Evolutionary conservation across 208 protist species (phyloP).

Genomic region (Crithidia brevicula): DNA sequence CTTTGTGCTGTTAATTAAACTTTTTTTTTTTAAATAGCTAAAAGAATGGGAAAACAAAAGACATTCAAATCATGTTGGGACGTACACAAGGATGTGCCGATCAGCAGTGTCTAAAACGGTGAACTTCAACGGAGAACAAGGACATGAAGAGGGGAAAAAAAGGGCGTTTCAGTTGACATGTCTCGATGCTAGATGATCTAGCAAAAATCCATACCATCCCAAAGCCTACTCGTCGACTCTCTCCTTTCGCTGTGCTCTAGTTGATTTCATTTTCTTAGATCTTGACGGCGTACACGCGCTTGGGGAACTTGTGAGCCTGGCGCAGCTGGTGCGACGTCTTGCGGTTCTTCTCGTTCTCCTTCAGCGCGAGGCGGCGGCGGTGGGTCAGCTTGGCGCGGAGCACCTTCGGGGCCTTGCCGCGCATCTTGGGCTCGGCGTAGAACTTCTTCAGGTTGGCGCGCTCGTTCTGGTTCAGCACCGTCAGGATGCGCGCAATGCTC

Average conservation of each 20-base stretch:
- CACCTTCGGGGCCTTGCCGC: slow-evolving; percentile 72
- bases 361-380: slow-evolving; percentile 88
- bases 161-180: too few relatives aligned
- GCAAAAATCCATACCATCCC: too few relatives aligned
- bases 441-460: slow-evolving; percentile 92
- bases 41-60: neutral
- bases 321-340: slow-evolving; percentile 87
- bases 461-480: slow-evolving; percentile 97
- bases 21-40: neutral
- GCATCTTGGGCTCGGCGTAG: slow-evolving; percentile 94
- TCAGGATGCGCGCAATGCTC: slow-evolving; percentile 97
- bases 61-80: neutral
- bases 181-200: too few relatives aligned
- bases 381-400: slow-evolving; percentile 89
- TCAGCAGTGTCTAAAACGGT: too few relatives aligned
- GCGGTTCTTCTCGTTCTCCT: slow-evolving; percentile 87
- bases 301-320: slow-evolving; percentile 80
- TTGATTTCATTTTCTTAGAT: slow-evolving; percentile 46
- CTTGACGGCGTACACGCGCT: slow-evolving; percentile 91
- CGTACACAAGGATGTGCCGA: too few relatives aligned
- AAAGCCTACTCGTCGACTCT: too few relatives aligned
- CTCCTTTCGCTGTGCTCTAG: neutral
- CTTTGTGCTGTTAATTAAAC: neutral
- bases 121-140: too few relatives aligned
- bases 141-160: too few relatives aligned